Evolutionary conservation across 805 yeast genomes (phyloP).

Genomic region (Debaryomyces hansenii): DNA sequence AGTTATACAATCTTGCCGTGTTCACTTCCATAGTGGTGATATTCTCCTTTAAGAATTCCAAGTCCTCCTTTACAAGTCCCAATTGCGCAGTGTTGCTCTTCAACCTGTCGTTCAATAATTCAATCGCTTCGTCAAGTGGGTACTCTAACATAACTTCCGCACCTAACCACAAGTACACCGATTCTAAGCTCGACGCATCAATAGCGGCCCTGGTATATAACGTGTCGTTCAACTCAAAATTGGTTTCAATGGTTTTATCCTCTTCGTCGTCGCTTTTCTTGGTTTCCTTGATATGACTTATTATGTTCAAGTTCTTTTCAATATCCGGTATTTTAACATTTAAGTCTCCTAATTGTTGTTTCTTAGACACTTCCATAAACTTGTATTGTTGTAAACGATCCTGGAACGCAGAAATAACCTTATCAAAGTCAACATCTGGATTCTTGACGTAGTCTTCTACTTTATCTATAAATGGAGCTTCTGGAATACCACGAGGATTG

Average conservation of each 20-base stretch:
- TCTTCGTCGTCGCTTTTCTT: conserved; percentile 33
- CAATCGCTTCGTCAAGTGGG: conserved; percentile 83
- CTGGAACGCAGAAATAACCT: conserved; percentile 72
- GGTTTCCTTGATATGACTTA: conserved; percentile 55
- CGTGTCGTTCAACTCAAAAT: conserved; percentile 92
- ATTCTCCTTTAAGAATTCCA: conserved; percentile 80
- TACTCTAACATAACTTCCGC: conserved; percentile 98
- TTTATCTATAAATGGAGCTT: conserved; percentile 88
- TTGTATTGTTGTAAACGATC: conserved; percentile 87
- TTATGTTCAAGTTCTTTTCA: conserved; percentile 76
- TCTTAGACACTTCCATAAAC: conserved; percentile 71
- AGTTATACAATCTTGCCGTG: conserved; percentile 86
- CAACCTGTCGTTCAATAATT: conserved; percentile 62
- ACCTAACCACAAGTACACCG: conserved; percentile 92
- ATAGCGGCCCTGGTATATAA: conserved; percentile 81
- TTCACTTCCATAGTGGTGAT: conserved; percentile 98
- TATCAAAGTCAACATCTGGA: conserved; percentile 63
- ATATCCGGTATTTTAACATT: conserved; percentile 87
- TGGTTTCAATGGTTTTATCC: conserved; percentile 51
- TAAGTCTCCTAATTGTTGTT: conserved; percentile 50
- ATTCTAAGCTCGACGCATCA: conserved; percentile 50
- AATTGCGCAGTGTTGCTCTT: conserved; percentile 60
- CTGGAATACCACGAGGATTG: conserved; percentile 95
- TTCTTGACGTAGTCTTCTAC: conserved; percentile 73
- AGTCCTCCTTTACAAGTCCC: conserved; percentile 71